Base-by-base conservation (phyloP, 2,329 filamentous ascomycete species). In the Fusarium musae region DNA sequence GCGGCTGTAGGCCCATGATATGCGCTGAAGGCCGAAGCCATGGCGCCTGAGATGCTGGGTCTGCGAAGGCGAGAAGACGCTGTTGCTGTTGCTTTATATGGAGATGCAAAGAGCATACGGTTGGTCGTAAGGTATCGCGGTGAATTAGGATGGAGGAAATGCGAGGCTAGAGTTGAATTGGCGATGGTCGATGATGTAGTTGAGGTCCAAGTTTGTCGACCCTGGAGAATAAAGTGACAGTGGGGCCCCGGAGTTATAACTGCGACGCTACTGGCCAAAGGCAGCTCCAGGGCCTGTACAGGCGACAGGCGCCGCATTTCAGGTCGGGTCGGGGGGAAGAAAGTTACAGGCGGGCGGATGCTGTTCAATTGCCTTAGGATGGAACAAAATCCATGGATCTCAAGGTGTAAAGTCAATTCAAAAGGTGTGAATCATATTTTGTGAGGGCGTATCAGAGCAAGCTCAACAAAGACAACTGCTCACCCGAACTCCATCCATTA, bases 11-110 rank as follows among this genome's bases (percentile, higher is more conserved):
- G 57, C 78, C 80, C 80, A 78, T 82, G 79, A 76, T 81, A 80
- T 74, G 78, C 77, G 80, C 79, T 80, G 73, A 80, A 83, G 58
- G 82, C 81, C 75, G 82, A 83, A 47, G 81, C 80, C 82, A 84
- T 84, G 79, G 79, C 79, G 79, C 78, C 76, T 62, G 76, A 74
- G 46, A 74, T 62, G 63, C 68, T 72, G 64, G 47, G 56, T 60
- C 72, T 78, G 54, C 69, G 75, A 59, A 76, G 63, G 39, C 70
- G 72, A 62, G 71, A 43, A 62, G 72, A 65, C 58, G 73, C 67
- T n/a, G 40, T 28, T 64, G 8, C 19, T 32, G 21, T 32, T n/a
- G 16, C 21, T 30, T 30, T 47, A 11, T 21, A 12, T 17, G 44
- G 7, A 10, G 36, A 57, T 42, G 9, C 9, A 58, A 75, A 59